Evolutionary conservation across 2,329 filamentous ascomycete species (phyloP).

Genomic region (Nemania sp.): DNA sequence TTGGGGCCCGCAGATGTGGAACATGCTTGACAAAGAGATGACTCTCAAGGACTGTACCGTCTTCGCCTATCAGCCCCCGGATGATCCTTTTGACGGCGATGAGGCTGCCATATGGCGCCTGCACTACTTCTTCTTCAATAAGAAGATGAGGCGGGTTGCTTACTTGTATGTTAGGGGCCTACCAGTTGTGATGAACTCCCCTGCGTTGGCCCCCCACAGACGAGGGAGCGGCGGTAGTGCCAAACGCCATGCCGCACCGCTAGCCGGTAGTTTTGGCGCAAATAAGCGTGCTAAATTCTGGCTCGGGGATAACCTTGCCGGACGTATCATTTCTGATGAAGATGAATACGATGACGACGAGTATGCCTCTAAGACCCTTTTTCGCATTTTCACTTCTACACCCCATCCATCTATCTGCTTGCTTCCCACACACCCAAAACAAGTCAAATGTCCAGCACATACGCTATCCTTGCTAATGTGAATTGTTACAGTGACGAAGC

Average conservation of each 20-base stretch:
- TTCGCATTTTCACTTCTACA: neutral
- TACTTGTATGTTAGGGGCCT: constrained; percentile 94
- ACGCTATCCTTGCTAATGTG: neutral
- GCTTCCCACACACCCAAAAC: neutral
- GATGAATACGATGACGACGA: constrained; percentile 56
- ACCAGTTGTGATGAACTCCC: constrained; percentile 63
- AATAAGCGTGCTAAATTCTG: constrained; percentile 86
- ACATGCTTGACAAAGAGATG: constrained; percentile 93
- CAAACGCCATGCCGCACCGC: constrained; percentile 39
- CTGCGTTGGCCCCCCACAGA: constrained; percentile 37
- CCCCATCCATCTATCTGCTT: neutral
- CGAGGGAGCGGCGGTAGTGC: constrained; percentile 38
- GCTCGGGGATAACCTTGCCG: constrained; percentile 71
- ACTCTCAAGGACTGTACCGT: constrained; percentile 83
- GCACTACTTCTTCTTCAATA: constrained; percentile 99
- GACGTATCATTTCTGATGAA: constrained; percentile 50
- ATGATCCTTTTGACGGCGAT: constrained; percentile 89
- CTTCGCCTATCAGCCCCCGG: constrained; percentile 87
- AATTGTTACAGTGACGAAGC: constrained; percentile 32
- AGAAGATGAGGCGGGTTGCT: constrained; percentile 85
- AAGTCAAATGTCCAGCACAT: too few species aligned
- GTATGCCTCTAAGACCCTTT: neutral
- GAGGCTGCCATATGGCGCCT: constrained; percentile 93
- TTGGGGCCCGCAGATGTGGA: constrained; percentile 93
- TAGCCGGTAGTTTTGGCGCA: constrained; percentile 52